Base-by-base conservation (phyloP, 192 early-diverging fungal genomes). In the Umbelopsis vinacea region DNA sequence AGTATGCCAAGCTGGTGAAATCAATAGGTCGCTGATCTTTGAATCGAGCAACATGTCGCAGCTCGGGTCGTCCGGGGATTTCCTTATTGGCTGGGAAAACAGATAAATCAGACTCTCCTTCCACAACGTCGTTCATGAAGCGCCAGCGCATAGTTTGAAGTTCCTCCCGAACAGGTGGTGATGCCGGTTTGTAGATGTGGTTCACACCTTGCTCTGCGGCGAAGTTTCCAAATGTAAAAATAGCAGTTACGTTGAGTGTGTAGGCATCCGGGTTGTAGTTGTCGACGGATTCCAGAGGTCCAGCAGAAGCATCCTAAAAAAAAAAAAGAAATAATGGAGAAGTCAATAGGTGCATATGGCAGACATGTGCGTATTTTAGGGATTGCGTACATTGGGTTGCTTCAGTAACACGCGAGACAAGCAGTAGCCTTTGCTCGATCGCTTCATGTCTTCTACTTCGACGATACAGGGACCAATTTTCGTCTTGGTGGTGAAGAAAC, bases 151-250 rank as follows among this genome's bases (percentile, higher is more conserved):
- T 52, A 45, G 57, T 60, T 26, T 26, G 22, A 7, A 77, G 23
- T 0, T 37, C 47, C 6, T 67, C 70, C 12, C 55, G 66, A 11
- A 38, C 14, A 26, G 76, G 76, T 4, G 71, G 57, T 4, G 35
- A n/a, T 8, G 67, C n/a, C 2, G 29, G 66, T 21, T 70, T 70
- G 46, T 46, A 33, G 10, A 35, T 52, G n/a, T 38, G 26, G 9
- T 70, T 76, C 6, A 72, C 15, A 14, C 78, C 78, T 43, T 72
- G 35, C 71, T 79, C 78, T 14, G 21, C 46, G 23, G 47, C 66
- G 14, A 75, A 55, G 26, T 79, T 75, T 11, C 78, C 78, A 47
- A 79, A 72, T 1, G 78, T 79, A 12, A 75, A 47, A 1, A 79
- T 40, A 9, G 35, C 21, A 0, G 68, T 29, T 6, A 72, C 38